These are phyloP conservation scores for Pachyrhizus erosus DNA, from an alignment of 306 rosid genomes.

Conservation along the genomic window DNA sequence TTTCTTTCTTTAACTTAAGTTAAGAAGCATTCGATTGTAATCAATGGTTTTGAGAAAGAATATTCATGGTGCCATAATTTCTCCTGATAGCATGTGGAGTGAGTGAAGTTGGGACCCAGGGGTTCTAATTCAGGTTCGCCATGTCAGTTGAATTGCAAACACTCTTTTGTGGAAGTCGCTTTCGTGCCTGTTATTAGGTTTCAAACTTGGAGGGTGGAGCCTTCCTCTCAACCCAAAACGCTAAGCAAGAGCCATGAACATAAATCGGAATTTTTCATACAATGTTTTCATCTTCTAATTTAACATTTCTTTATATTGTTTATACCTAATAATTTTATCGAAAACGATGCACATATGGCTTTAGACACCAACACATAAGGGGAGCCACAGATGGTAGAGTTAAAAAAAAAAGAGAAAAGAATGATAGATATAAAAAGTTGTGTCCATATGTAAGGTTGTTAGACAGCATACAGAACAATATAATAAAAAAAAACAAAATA, in stretches of 20 bases:
- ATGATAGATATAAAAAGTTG: neutral
- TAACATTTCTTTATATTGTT: neutral
- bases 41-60: conserved; percentile 26
- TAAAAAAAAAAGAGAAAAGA: too few species aligned
- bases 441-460: neutral
- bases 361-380: conserved; percentile 6
- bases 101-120: neutral
- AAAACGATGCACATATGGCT: neutral
- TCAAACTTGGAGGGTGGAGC: conserved; percentile 19
- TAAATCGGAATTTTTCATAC: neutral
- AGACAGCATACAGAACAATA: neutral
- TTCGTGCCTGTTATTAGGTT: conserved; percentile 21
- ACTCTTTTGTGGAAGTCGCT: conserved; percentile 35
- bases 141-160: conserved; percentile 33
- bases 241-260: conserved; percentile 20
- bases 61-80: neutral
- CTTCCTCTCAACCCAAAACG: conserved; percentile 18
- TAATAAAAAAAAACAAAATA: conserved; percentile 4
- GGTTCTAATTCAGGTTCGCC: conserved; percentile 8
- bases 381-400: neutral
- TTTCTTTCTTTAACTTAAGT: too few species aligned
- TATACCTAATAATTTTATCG: neutral
- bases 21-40: conserved; percentile 17
- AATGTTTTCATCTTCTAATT: neutral
- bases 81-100: conserved; percentile 28